Evolutionary conservation across 192 early-diverging fungal genomes (phyloP), one percentile per base, ranked within the genome.

Genomic region (Coemansia asiatica): DNA sequence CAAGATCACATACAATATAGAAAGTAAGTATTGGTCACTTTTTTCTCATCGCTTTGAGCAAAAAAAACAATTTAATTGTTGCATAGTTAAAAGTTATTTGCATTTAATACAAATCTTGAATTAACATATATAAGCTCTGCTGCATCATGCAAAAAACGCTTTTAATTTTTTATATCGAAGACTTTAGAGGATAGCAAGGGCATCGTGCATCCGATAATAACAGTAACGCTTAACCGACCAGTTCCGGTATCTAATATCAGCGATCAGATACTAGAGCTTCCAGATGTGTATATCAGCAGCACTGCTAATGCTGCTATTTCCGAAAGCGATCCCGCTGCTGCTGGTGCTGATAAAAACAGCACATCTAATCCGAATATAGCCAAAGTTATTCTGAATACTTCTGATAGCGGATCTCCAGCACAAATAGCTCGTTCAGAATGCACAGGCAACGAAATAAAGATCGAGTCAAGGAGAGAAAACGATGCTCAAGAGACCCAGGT

Each of bases 181-280:
- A 10, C n/a, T 7, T 13, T 79, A 79, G 76, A 81, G 33, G 78
- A 81, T 61, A 69, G 55, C 59, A 53, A 69, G 18, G 78, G 78
- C 63, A 21, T 81, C 58, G 72, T 81, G 49, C 74, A 73, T 19
- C 79, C 79, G 12, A 65, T 82, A 5, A 72, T 82, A n/a, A 73
- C 57, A 12, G 71, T 82, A 49, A 76, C 63, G 57, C 38, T 81
- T 18, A 68, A 69, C 31, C 66, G 36, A 18, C 65, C 61, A 5
- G 8, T 49, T 12, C 59, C 60, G 0, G 49, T 56, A 13, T 10
- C 13, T 18, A 64, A 38, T n/a, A n/a, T n/a, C 22, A 7, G 27
- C 55, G 38, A 61, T 18, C 60, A 56, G 31, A 63, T 72, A 31
- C 47, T 66, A 10, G 71, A 72, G 35, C 50, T 72, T 19, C 64